Base-by-base conservation (phyloP, 2,329 filamentous ascomycete species). In the Botrytis sinoallii region DNA sequence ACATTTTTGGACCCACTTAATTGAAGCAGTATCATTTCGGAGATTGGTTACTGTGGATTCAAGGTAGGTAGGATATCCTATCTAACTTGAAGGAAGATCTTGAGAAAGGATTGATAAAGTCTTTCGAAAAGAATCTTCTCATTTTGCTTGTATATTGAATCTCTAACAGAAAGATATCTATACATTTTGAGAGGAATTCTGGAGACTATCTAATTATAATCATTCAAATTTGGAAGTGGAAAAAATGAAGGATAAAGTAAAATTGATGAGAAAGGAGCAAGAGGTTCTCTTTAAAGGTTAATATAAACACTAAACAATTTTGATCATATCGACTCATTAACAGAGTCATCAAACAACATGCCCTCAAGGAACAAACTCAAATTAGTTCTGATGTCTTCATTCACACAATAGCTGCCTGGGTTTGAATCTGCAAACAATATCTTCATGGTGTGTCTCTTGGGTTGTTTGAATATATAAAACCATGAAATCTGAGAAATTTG, bases 321-420 rank as follows among this genome's bases (percentile, higher is more conserved):
- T 9, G 8, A 4, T 29, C 6, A 55, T 3, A 55, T 29, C 22
- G 5, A 29, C 5, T 29, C 14, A 29, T 29, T 9, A 18, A 29
- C 5, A 18, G 8, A 29, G n/a, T 9, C 2, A 55, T 55, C n/a
- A 29, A 55, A 29, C 5, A 18, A 55, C 0, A 20, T 29, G 8
- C 18, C 8, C 12, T 55, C n/a, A 29, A 18, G 1, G 12, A 55
- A 29, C 6, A 29, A 55, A 16, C n/a, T 29, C 14, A 9, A 16
- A 29, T 8, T 8, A n/a, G 5, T 55, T 16, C 0, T 55, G 0
- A 8, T 29, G 14, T 29, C 9, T 29, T 9, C 48, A 55, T 7
- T 16, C 0, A 29, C 5, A 55, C 14, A 18, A 1, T 29, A 16
- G 3, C 16, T 29, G 6, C 0, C n/a, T 29, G 14, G 14, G 1